A percentile compares a stretch with the other conserved stretches of the same genome.
These are phyloP conservation scores for Fusarium armeniacum DNA, from an alignment of 2,329 filamentous ascomycete genomes.

Conservation along the genomic window DNA sequence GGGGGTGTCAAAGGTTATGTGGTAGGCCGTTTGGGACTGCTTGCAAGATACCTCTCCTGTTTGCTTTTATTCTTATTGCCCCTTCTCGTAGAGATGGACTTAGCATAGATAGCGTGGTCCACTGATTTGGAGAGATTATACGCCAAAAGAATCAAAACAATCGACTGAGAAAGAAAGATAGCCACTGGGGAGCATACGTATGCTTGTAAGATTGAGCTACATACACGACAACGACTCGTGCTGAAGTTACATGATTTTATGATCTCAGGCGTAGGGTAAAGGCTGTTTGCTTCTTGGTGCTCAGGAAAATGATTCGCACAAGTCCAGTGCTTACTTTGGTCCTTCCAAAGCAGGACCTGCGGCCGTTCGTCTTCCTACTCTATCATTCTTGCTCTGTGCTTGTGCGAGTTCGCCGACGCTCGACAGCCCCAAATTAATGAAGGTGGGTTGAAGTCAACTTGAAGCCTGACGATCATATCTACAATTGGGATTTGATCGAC, in stretches of 20 bases:
- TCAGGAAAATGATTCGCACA: background rate
- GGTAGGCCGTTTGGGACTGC: conserved; percentile 29
- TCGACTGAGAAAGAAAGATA: conserved; percentile 7
- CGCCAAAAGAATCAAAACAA: conserved; percentile 23
- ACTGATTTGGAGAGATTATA: conserved; percentile 12
- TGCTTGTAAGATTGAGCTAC: background rate
- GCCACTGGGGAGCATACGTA: background rate
- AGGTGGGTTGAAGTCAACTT: conserved; percentile 30
- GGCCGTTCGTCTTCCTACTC: background rate
- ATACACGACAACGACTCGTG: background rate
- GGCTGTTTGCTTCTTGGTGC: background rate
- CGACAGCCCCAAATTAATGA: conserved; percentile 1
- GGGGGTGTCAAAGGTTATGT: conserved; percentile 22
- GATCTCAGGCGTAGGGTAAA: background rate
- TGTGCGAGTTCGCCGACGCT: conserved; percentile 28
- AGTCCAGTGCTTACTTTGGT: background rate
- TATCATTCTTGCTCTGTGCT: background rate
- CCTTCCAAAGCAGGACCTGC: background rate
- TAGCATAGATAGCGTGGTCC: conserved; percentile 33
- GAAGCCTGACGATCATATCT: conserved; percentile 28
- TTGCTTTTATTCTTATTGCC: conserved; percentile 25
- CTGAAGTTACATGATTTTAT: background rate
- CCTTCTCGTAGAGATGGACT: conserved; percentile 21
- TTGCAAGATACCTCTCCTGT: conserved; percentile 43
- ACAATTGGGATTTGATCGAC: conserved; percentile 31